Evolutionary conservation across 176 grass and related monocot genomes (phyloP).

Genomic region (Triticum dicoccoides): DNA sequence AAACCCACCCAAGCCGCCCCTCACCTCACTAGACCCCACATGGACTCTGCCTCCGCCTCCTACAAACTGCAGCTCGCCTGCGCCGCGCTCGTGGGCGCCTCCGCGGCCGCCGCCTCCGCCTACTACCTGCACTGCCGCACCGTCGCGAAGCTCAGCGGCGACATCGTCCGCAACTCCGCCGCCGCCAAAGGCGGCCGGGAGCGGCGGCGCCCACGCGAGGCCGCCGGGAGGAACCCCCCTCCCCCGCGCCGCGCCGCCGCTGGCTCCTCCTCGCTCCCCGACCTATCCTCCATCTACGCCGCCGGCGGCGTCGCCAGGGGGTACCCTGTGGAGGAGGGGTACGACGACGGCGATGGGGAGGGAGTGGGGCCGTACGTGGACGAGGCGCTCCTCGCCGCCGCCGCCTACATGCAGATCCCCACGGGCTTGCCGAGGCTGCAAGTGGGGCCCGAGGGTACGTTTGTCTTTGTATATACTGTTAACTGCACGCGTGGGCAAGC

Average conservation of each 20-base stretch:
- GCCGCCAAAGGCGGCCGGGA: slow-evolving; percentile 20
- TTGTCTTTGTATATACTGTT: slow-evolving; percentile 7
- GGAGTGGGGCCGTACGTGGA: slow-evolving; percentile 20
- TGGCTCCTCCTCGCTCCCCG: slow-evolving; percentile 53
- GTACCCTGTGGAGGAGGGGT: slow-evolving; percentile 38
- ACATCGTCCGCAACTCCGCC: slow-evolving; percentile 57
- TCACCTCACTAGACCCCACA: slow-evolving; percentile 11
- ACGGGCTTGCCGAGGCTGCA: slow-evolving; percentile 65
- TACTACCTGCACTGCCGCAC: slow-evolving; percentile 91
- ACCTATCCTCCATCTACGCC: slow-evolving; percentile 41
- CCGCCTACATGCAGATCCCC: slow-evolving; percentile 39
- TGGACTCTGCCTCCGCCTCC: slow-evolving; percentile 58
- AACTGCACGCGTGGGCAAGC: slow-evolving; percentile 28
- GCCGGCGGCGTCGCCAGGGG: slow-evolving; percentile 25
- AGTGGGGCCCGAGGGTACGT: slow-evolving; percentile 68
- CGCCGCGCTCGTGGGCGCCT: slow-evolving; percentile 78
- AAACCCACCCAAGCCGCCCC: slow-evolving; percentile 25
- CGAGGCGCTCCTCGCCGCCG: slow-evolving; percentile 30
- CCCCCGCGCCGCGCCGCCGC: slow-evolving; percentile 16
- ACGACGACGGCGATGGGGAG: slow-evolving; percentile 33
- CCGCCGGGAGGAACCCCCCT: slow-evolving; percentile 6
- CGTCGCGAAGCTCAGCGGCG: slow-evolving; percentile 58
- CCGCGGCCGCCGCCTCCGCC: slow-evolving; percentile 56
- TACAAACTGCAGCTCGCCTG: slow-evolving; percentile 81
- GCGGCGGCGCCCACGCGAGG: slow-evolving; percentile 7